These are phyloP conservation scores for Pestalotiopsis sp. DNA, from an alignment of 2,329 filamentous ascomycete genomes.

Conservation along the genomic window DNA sequence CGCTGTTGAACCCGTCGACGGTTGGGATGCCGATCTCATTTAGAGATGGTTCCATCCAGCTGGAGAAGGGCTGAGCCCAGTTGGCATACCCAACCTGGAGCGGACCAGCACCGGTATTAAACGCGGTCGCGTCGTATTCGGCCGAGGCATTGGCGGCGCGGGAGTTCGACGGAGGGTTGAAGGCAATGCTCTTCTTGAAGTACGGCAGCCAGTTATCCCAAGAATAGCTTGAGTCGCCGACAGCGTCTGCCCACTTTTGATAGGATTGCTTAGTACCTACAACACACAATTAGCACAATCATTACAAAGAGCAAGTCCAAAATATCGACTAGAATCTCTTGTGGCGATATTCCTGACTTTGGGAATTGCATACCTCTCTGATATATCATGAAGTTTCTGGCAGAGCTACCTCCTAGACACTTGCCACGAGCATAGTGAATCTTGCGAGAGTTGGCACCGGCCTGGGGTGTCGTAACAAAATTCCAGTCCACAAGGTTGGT, in stretches of 20 bases:
- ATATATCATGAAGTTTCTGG: conserved; percentile 34
- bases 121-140: conserved; percentile 30
- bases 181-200: conserved; percentile 27
- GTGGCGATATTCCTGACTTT: too few relatives aligned
- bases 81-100: conserved; percentile 44
- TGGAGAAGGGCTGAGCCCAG: conserved; percentile 39
- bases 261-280: conserved; percentile 26
- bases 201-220: conserved; percentile 27
- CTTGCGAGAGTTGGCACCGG: conserved; percentile 11
- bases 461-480: conserved; percentile 24
- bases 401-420: conserved; percentile 31
- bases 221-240: conserved; percentile 27
- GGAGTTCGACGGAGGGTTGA: conserved; percentile 23
- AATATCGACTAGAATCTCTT: neutral
- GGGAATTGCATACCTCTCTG: conserved; percentile 14
- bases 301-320: neutral
- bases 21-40: conserved; percentile 40
- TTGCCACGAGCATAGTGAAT: conserved; percentile 32
- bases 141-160: conserved; percentile 30
- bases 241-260: conserved; percentile 25
- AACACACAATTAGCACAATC: neutral
- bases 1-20: conserved; percentile 41
- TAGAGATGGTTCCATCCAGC: conserved; percentile 40
- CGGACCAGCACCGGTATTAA: conserved; percentile 34
- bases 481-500: conserved; percentile 26